Percentiles rank a stretch among this genome's conserved stretches.
phyloP scores from a whole-genome alignment of 139 green algal genomes.

The Ettlia oleoabundans region DNA sequence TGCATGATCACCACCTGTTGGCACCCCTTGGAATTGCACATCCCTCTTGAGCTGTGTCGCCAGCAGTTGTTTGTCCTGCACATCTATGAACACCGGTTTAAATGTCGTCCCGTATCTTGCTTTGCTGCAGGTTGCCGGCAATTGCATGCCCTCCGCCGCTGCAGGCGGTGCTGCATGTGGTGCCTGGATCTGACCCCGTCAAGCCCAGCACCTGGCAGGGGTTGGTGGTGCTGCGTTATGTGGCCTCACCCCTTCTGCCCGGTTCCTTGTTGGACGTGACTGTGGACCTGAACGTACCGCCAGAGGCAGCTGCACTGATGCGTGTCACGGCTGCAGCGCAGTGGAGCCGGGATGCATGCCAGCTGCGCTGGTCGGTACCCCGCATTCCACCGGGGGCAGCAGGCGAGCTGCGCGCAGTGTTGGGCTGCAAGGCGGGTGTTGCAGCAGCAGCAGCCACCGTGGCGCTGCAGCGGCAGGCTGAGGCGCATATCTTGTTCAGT shows the following conservation, averaged over 20 bases:
- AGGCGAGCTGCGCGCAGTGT: constrained; percentile 32
- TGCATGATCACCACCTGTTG: too few relatives aligned
- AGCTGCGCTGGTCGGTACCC: constrained; percentile 32
- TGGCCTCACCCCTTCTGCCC: constrained; percentile 18
- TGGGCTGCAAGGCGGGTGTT: constrained; percentile 25
- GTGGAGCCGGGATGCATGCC: constrained; percentile 29
- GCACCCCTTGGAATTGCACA: too few relatives aligned
- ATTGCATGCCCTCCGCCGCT: constrained; percentile 41
- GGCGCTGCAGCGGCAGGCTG: not conserved
- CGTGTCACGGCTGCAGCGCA: constrained; percentile 21
- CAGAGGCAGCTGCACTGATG: constrained; percentile 12
- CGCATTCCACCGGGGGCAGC: constrained; percentile 3
- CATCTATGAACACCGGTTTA: not conserved
- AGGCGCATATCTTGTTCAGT: constrained; percentile 30
- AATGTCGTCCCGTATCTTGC: not conserved
- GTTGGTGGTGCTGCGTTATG: constrained; percentile 45
- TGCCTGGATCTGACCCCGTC: constrained; percentile 11
- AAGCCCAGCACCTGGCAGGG: constrained; percentile 23
- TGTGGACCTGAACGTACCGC: constrained; percentile 37
- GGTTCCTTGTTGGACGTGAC: constrained; percentile 34
- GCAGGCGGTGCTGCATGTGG: constrained; percentile 21
- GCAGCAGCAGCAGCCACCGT: not conserved
- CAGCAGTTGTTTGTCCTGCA: not conserved
- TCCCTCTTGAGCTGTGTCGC: too few relatives aligned
- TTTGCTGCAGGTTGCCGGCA: constrained; percentile 33